Evolutionary conservation across 352 stramenopile species (phyloP).

Genomic region (Phytophthora pistaciae): DNA sequence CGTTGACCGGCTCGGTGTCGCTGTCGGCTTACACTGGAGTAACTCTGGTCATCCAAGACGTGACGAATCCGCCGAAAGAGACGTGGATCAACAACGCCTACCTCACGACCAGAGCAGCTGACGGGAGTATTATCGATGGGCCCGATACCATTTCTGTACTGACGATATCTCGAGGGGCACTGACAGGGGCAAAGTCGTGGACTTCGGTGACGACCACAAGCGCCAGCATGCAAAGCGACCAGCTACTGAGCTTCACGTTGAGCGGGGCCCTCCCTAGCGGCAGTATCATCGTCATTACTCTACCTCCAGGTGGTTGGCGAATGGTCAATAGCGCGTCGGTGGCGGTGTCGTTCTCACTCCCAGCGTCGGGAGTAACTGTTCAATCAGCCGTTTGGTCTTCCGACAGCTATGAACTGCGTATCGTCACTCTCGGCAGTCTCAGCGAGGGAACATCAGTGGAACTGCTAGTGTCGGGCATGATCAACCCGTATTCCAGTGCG

Average conservation of each 20-base stretch:
- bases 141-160: slow-evolving; percentile 53
- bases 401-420: slow-evolving; percentile 30
- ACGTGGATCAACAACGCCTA: slow-evolving; percentile 50
- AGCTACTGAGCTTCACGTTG: slow-evolving; percentile 49
- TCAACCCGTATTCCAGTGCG: slow-evolving; percentile 59
- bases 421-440: slow-evolving; percentile 54
- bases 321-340: slow-evolving; percentile 14
- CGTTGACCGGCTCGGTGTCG: slow-evolving; percentile 23
- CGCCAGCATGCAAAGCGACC: slow-evolving; percentile 67
- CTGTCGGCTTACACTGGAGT: slow-evolving; percentile 47
- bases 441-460: slow-evolving; percentile 43
- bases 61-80: slow-evolving; percentile 68
- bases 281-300: slow-evolving; percentile 46
- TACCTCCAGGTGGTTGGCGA: slow-evolving; percentile 58
- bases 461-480: slow-evolving; percentile 55
- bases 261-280: slow-evolving; percentile 61
- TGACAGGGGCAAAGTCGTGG: slow-evolving; percentile 49
- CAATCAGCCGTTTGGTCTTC: slow-evolving; percentile 41
- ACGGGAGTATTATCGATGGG: slow-evolving; percentile 59
- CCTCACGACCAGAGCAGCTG: slow-evolving; percentile 42
- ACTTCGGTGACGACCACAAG: slow-evolving; percentile 46
- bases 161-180: slow-evolving; percentile 43
- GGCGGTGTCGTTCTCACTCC: slow-evolving; percentile 42
- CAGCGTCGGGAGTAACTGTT: slow-evolving; percentile 42
- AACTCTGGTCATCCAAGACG: slow-evolving; percentile 37